These are phyloP conservation scores for Cystofilobasidium capitatum DNA, from an alignment of 768 basidiomycete species.

Conservation along the genomic window DNA sequence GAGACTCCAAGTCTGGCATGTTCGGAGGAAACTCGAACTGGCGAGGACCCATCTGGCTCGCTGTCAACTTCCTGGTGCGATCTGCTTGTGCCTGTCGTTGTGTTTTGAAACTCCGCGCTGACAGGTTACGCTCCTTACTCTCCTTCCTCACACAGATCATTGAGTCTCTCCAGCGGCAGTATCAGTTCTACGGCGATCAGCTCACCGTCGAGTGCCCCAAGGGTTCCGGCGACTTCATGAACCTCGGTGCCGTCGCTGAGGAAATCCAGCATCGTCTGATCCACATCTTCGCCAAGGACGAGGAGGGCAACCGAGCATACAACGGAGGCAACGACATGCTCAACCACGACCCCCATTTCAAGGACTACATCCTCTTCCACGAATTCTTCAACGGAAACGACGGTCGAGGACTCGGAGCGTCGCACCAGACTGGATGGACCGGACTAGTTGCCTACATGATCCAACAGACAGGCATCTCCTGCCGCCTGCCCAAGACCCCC, in stretches of 20 bases:
- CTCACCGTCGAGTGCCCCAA: slow-evolving; percentile 92
- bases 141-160: neutral
- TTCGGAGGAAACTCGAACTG: slow-evolving; percentile 58
- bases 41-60: slow-evolving; percentile 79
- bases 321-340: slow-evolving; percentile 83
- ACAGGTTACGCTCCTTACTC: neutral
- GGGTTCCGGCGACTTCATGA: slow-evolving; percentile 95
- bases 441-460: slow-evolving; percentile 86
- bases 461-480: slow-evolving; percentile 76
- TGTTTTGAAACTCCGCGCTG: neutral
- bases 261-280: slow-evolving; percentile 99
- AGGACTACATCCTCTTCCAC: slow-evolving; percentile 93
- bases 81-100: slow-evolving; percentile 50
- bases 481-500: slow-evolving; percentile 86
- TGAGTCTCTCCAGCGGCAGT: slow-evolving; percentile 74
- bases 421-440: slow-evolving; percentile 97
- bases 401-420: slow-evolving; percentile 87
- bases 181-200: slow-evolving; percentile 84
- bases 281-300: slow-evolving; percentile 91
- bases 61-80: slow-evolving; percentile 83
- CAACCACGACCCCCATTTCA: slow-evolving; percentile 87
- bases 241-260: slow-evolving; percentile 82
- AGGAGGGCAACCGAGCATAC: slow-evolving; percentile 72
- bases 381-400: slow-evolving; percentile 97
- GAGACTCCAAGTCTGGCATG: slow-evolving; percentile 94